Percentiles rank a stretch among this genome's conserved stretches.
Evolutionary conservation across 208 protist species (phyloP).

Genomic region (Trypanosoma mega): DNA sequence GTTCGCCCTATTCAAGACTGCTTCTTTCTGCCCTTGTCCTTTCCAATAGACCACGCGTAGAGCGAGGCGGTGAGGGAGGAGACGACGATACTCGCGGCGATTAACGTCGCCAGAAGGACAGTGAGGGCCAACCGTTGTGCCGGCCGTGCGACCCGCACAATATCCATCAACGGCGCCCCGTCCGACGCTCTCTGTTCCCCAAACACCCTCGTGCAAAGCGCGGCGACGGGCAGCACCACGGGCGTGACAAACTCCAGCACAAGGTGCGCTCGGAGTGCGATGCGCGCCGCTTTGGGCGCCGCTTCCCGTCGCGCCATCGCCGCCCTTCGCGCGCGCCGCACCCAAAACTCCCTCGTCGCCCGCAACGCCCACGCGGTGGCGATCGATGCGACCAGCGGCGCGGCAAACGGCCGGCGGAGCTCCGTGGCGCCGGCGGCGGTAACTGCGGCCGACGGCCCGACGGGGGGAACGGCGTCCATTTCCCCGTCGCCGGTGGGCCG

Average conservation of each 20-base stretch:
- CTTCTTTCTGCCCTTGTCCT: no score
- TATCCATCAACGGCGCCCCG: slow-evolving; percentile 1
- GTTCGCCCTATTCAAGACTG: no score
- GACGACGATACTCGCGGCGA: slow-evolving; percentile 12
- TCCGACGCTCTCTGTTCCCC: neutral
- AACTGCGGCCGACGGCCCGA: neutral
- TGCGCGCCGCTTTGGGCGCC: neutral
- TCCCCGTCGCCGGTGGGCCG: no score
- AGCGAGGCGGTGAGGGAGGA: slow-evolving; percentile 8
- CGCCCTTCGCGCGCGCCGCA: slow-evolving; percentile 4
- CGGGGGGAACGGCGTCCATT: no score
- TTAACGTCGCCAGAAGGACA: neutral
- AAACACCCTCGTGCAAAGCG: no score
- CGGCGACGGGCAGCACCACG: slow-evolving; percentile 12
- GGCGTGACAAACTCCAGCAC: slow-evolving; percentile 16
- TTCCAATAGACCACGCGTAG: slow-evolving; percentile 15
- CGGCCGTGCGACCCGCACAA: slow-evolving; percentile 16
- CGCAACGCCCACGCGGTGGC: slow-evolving; percentile 16
- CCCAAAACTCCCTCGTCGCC: slow-evolving; percentile 9
- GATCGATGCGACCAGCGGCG: neutral
- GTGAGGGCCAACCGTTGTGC: slow-evolving; percentile 12
- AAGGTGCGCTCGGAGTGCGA: slow-evolving; percentile 23
- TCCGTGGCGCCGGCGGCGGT: slow-evolving; percentile 15
- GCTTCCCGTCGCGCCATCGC: neutral
- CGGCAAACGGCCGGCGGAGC: slow-evolving; percentile 14